Evolutionary conservation across 2,329 filamentous ascomycete genomes (phyloP).

Genomic region (Lachnellula willkommii): DNA sequence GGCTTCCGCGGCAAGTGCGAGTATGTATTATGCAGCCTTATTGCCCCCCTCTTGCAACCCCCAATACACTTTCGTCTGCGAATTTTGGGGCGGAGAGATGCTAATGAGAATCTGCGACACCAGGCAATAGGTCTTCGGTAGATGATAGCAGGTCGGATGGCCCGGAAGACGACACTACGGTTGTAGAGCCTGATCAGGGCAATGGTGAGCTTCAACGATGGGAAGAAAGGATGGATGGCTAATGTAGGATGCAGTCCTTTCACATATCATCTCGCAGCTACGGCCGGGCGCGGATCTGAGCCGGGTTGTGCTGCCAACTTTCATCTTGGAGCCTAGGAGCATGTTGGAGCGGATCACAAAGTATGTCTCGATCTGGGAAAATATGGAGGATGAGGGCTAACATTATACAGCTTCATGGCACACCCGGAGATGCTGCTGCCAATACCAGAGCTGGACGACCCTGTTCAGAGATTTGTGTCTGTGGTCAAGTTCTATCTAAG

Average conservation of each 20-base stretch:
- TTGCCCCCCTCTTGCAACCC: background rate
- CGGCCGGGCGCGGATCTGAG: conserved; percentile 93
- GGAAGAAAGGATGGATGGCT: conserved; percentile 6
- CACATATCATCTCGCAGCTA: conserved; percentile 94
- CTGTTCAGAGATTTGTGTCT: conserved; percentile 80
- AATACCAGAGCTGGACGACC: conserved; percentile 83
- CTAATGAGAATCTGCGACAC: conserved; percentile 6
- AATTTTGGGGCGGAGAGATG: background rate
- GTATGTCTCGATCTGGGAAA: conserved; percentile 45
- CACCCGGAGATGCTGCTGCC: conserved; percentile 92
- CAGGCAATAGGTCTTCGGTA: conserved; percentile 38
- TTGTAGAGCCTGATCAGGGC: conserved; percentile 88
- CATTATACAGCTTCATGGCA: conserved; percentile 80
- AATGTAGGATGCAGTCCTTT: conserved; percentile 61
- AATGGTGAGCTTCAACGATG: conserved; percentile 60
- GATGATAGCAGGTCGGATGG: conserved; percentile 32
- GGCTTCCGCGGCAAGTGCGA: conserved; percentile 40
- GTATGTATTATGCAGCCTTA: conserved; percentile 5
- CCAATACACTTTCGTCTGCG: no score
- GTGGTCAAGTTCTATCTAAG: conserved; percentile 98
- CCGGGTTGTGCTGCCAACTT: conserved; percentile 89
- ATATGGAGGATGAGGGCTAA: conserved; percentile 9
- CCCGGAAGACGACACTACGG: conserved; percentile 67
- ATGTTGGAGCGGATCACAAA: conserved; percentile 99
- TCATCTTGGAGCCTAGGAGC: conserved; percentile 93